Evolutionary conservation across 2,329 filamentous ascomycete species (phyloP), one percentile per base, ranked within the genome.

Genomic region (Passalora sequoiae): DNA sequence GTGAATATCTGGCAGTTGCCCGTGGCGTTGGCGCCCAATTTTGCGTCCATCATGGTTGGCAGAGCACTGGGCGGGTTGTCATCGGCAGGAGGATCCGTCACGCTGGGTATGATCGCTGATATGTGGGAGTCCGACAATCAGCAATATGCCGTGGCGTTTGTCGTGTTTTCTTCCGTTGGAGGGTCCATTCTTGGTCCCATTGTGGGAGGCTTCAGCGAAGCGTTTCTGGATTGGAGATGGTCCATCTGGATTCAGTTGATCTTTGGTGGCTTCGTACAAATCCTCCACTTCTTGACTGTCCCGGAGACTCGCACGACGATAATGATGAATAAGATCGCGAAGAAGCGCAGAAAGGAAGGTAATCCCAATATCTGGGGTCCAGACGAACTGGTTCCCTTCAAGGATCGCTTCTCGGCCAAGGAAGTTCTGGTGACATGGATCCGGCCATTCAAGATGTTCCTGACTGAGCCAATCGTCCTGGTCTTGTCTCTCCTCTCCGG

Each of bases 221-320:
- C 50, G 8, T 64, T 56, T 52, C 73, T 81, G 10, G 59, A 77
- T 15, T 92, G 86, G 87, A 74, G 77, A 57, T 89, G 84, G 84
- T 80, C 73, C 41, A 89, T 92, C 61, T 94, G 87, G 87, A 86
- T 92, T 48, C 87, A 94, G 66, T 77, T 92, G 54, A 89, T 91
- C 57, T 81, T 92, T 40, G 86, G 86, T 22, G 84, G 70, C 4
- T 73, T 78, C 37, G 78, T 89, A 9, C 86, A 91, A 60, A 19
- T 78, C 3, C 60, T 86, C 3, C 63, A 66, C 49, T 62, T 61
- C 52, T 57, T 83, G 38, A 60, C 86, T 40, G 86, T 92, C 1
- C 87, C 86, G 1, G 87, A 94, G 63, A 94, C 87, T 0, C 77
- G 87, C 43, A 80, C 81, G 0, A 91, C 84, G 2, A 79, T 89